Base-by-base conservation (phyloP, 192 early-diverging fungal species). In the Backusella mclennaniae region DNA sequence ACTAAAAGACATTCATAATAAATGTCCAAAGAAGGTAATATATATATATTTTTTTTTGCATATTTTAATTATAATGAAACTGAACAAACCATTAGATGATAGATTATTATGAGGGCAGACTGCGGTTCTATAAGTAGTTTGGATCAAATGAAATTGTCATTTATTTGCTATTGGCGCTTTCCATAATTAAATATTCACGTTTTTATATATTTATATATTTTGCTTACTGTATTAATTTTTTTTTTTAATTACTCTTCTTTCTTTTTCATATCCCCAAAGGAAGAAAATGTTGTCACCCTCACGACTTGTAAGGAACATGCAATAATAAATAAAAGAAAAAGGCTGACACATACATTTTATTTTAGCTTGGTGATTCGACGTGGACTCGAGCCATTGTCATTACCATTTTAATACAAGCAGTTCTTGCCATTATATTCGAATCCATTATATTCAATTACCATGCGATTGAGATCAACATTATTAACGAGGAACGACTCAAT, bases 351-450 rank as follows among this genome's bases (percentile, higher is more conserved):
- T 17, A 33, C 26, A 29, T 53, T 42, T 68, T 68, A 8, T 3
- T 67, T 41, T 36, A 84, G 82, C 80, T 84, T 76, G 82, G 82
- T 42, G 79, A 84, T 74, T 84, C 82, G 14, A 71, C 73, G 42
- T 84, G 79, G 76, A 84, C 79, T 26, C 79, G 82, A 29, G 75
- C 78, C 17, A 80, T 79, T 36, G 80, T 84, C 49, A 21, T 75
- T 15, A 69, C 67, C 19, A 74, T 80, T 21, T 42, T 77, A 66
- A 23, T 75, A 23, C 82, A 84, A 69, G 76, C 76, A 9, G n/a
- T 78, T 19, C 53, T 80, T 7, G 79, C 78, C 0, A 84, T 84
- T 44, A 73, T 78, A 53, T 80, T 84, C 68, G 82, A 84, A 68
- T 69, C 76, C 29, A 69, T 80, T 29, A 77, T 84, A 38, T 80